These are phyloP conservation scores for Inga laurina DNA, from an alignment of 306 rosid genomes.

Conservation along the genomic window DNA sequence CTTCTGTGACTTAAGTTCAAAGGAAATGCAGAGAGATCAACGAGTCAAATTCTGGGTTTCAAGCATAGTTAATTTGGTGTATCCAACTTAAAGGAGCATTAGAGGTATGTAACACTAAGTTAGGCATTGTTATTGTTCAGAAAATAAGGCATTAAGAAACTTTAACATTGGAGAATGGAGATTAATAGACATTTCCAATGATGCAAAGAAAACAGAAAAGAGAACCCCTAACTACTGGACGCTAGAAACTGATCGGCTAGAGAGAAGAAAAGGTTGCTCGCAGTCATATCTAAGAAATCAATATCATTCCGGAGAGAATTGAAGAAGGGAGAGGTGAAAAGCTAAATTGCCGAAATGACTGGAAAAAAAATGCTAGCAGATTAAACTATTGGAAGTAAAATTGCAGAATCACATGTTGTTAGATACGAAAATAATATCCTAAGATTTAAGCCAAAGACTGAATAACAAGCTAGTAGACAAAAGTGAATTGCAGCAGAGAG, in stretches of 20 bases:
- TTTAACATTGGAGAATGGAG: not conserved
- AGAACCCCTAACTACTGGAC: not conserved
- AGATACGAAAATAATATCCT: not conserved
- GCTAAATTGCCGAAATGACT: not conserved
- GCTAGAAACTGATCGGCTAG: not conserved
- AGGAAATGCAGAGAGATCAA: not conserved
- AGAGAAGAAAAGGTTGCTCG: not conserved
- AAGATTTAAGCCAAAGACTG: not conserved
- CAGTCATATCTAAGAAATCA: not conserved
- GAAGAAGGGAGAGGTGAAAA: not conserved
- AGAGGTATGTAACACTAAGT: not conserved
- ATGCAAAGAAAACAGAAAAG: not conserved
- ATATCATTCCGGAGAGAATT: not conserved
- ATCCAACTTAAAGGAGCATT: not conserved
- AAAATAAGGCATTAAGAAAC: not conserved
- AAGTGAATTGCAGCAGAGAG: not conserved
- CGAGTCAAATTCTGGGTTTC: not conserved
- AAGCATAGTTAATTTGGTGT: not conserved
- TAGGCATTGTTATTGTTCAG: not conserved
- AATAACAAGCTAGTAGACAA: not conserved
- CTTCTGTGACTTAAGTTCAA: not conserved
- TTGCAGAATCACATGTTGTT: not conserved
- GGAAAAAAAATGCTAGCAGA: not conserved
- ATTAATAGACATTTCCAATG: not conserved
- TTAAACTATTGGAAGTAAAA: not conserved